Evolutionary conservation across 202 grass and related monocot genomes (phyloP).

Genomic region (Cymbopogon flexuosus): DNA sequence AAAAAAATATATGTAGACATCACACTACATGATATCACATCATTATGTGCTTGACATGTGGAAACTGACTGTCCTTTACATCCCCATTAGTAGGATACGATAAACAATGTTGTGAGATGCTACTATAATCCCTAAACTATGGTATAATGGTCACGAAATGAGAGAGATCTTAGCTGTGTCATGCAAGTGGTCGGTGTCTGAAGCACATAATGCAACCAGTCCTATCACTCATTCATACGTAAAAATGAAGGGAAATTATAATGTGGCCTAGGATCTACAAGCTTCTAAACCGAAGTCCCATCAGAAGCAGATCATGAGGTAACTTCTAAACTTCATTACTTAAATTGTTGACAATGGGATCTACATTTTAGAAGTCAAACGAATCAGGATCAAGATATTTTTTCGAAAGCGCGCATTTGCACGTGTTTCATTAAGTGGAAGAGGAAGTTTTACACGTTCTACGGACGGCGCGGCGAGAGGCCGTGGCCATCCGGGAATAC

Average conservation of each 20-base stretch:
- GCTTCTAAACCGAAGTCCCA: conserved; percentile 20
- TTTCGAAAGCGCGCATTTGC: too few species aligned
- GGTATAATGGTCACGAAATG: conserved; percentile 24
- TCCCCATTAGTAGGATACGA: conserved; percentile 6
- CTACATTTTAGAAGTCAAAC: conserved; percentile 31
- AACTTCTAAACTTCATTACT: conserved; percentile 4
- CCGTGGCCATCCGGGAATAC: too few species aligned
- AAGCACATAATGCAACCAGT: not conserved
- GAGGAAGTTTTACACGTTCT: too few species aligned
- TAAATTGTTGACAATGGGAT: conserved; percentile 34
- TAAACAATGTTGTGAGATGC: conserved; percentile 22
- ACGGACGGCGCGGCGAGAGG: too few species aligned
- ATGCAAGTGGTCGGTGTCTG: conserved; percentile 18
- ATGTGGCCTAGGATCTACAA: conserved; percentile 37
- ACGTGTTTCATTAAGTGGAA: too few species aligned
- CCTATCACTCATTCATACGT: not conserved
- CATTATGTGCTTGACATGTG: conserved; percentile 47
- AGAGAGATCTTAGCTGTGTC: conserved; percentile 11
- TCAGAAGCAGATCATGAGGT: conserved; percentile 19
- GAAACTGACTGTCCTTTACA: conserved; percentile 29
- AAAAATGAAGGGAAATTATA: not conserved
- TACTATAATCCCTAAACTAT: conserved; percentile 29
- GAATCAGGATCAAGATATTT: conserved; percentile 18
- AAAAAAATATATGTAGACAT: not conserved
- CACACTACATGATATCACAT: conserved; percentile 5